Conservation (phyloP, 768 basidiomycete species). For the Strobilomyces dryophilus region DNA sequence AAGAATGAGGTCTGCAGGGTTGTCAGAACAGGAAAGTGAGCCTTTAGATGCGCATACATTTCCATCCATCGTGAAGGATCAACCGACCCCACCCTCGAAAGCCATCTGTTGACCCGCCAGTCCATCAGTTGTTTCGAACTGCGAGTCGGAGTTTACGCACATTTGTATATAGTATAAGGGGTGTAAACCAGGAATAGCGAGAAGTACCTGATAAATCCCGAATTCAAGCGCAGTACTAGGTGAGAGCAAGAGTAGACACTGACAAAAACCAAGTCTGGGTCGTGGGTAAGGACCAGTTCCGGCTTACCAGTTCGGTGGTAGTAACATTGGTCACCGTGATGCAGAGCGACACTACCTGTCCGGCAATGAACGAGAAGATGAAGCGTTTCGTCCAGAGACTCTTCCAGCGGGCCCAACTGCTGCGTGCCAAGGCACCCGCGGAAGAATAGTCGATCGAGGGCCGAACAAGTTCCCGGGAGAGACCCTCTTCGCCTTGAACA, state of each 20-base stretch:
- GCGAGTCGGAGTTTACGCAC: conserved; percentile 38
- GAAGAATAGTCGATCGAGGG: conserved; percentile 70
- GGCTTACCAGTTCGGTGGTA: conserved; percentile 67
- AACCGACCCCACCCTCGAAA: conserved; percentile 78
- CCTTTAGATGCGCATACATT: conserved; percentile 49
- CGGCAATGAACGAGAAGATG: conserved; percentile 63
- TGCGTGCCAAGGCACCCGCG: conserved; percentile 45
- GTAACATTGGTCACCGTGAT: conserved; percentile 88
- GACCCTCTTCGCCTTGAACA: background rate
- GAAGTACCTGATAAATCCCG: conserved; percentile 55
- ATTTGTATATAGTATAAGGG: conserved; percentile 86
- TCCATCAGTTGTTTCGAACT: background rate
- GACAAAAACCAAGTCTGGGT: conserved; percentile 85
- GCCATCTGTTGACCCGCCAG: conserved; percentile 51
- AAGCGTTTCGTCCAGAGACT: conserved; percentile 81
- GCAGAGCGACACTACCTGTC: conserved; percentile 81
- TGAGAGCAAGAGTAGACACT: conserved; percentile 24
- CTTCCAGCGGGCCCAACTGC: conserved; percentile 55
- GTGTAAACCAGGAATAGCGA: conserved; percentile 73
- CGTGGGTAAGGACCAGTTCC: conserved; percentile 72
- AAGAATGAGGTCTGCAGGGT: conserved; percentile 60
- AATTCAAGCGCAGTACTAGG: background rate
- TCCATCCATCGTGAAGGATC: conserved; percentile 77
- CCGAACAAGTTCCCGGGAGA: conserved; percentile 22
- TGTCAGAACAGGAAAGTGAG: conserved; percentile 3